These are phyloP conservation scores for Linum trigynum DNA, from an alignment of 345 rosid genomes.

Conservation along the genomic window DNA sequence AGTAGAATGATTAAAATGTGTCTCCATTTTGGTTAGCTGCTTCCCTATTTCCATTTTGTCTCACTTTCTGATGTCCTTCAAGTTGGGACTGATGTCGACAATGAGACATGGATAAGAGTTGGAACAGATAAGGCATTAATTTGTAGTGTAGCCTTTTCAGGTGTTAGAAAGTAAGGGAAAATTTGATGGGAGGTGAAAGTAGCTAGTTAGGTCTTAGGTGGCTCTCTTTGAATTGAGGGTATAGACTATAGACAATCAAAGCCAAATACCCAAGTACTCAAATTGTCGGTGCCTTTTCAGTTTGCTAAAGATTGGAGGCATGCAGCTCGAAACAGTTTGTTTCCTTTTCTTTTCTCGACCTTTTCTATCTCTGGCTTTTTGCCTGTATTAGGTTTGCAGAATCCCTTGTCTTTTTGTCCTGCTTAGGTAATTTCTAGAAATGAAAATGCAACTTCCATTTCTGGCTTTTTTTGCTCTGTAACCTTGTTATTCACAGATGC, in stretches of 20 bases:
- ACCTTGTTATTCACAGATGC: no score
- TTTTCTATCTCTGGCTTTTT: neutral
- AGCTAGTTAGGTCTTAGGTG: neutral
- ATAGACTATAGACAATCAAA: neutral
- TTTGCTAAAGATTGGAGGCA: neutral
- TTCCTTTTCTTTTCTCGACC: no score
- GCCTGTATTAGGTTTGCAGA: neutral
- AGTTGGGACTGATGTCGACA: no score
- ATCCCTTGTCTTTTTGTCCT: neutral
- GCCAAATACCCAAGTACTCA: neutral
- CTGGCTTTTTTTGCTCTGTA: neutral
- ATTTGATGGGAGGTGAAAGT: neutral
- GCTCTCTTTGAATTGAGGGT: neutral
- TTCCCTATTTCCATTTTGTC: no score
- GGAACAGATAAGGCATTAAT: neutral
- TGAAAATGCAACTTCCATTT: neutral
- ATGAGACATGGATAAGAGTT: neutral
- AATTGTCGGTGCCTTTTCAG: no score
- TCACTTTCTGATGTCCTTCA: neutral
- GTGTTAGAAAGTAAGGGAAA: neutral
- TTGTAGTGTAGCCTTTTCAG: neutral
- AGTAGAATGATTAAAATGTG: no score
- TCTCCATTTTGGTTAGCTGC: no score
- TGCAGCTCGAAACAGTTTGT: neutral
- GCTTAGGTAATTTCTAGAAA: neutral